Evolutionary conservation across 2,329 filamentous ascomycete genomes (phyloP), one percentile per base, ranked within the genome.

Genomic region (Cladobotryum mycophilum): DNA sequence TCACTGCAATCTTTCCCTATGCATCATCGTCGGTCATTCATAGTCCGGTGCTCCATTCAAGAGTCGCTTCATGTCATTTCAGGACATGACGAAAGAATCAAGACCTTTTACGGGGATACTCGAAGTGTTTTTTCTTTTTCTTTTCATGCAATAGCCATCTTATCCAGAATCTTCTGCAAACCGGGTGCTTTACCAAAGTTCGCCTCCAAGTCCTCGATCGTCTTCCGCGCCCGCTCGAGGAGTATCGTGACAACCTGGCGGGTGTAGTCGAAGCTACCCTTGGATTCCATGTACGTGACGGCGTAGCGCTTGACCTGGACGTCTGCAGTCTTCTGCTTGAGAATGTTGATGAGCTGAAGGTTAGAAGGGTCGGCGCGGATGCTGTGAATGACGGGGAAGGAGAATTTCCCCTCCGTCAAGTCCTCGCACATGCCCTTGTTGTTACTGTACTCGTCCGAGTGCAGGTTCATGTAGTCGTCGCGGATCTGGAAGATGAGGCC

Each of bases 401-500:
- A 92, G 73, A 96, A 96, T 76, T 97, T 97, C 56, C 92, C 92
- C 72, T 97, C 93, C 1, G 90, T 96, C 60, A 97, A 72, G 69
- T 97, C 93, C 73, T 97, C 92, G 68, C 89, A 95, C 59, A 96
- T 80, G 45, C 92, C 93, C 73, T 97, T 97, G 69, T 95, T 92
- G 56, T 86, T 76, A 36, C 84, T 84, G 74, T 96, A 96, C 62
- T 84, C 77, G n/a, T 72, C 73, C 15, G 77, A 81, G 30, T 78
- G 80, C 41, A 99, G 82, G 67, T 97, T 97, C 68, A 90, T 83
- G 72, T 96, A 96, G 76, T 99, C 93, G 73, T 92, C 88, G 60
- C 88, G 82, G 70, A 95, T 93, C 69, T 95, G 89, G 76, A 90
- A 95, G 66, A 93, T 83, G 50, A 93, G 81, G 33, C 89, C 89